Evolutionary conservation across 768 basidiomycete species (phyloP).

Genomic region (Postia placenta): DNA sequence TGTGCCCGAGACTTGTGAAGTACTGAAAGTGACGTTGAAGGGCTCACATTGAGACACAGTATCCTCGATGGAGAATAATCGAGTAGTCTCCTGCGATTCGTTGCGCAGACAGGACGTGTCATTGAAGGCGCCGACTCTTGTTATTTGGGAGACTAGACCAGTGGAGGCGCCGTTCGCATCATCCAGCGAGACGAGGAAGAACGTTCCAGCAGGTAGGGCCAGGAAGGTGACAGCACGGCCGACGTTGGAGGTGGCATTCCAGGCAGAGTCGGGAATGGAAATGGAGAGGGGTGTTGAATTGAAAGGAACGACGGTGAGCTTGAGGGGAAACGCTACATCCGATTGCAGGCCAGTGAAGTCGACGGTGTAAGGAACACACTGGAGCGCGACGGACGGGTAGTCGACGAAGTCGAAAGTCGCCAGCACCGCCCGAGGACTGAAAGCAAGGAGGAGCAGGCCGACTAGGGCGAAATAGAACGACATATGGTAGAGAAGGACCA

Average conservation of each 20-base stretch:
- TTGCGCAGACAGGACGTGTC: constrained; percentile 37
- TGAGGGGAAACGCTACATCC: constrained; percentile 32
- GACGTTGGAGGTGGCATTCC: constrained; percentile 29
- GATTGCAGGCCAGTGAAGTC: constrained; percentile 36
- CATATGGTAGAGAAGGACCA: constrained; percentile 14
- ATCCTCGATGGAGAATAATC: constrained; percentile 28
- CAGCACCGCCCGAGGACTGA: constrained; percentile 21
- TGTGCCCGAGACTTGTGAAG: constrained; percentile 27
- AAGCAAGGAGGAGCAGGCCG: constrained; percentile 14
- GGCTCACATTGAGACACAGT: constrained; percentile 41
- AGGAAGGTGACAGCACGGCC: constrained; percentile 45
- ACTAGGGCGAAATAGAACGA: constrained; percentile 8
- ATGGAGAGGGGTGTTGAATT: constrained; percentile 44
- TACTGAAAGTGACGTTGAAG: constrained; percentile 40
- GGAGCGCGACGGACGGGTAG: constrained; percentile 39
- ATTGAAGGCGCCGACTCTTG: constrained; percentile 36
- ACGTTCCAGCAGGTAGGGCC: constrained; percentile 42
- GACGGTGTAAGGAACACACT: constrained; percentile 48
- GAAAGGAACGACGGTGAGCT: constrained; percentile 49
- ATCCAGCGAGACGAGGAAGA: constrained; percentile 52
- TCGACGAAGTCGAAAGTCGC: constrained; percentile 24
- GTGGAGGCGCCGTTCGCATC: constrained; percentile 34
- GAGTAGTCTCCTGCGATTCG: constrained; percentile 4
- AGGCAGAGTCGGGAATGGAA: constrained; percentile 33
- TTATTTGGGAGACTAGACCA: constrained; percentile 42